These are phyloP conservation scores for Protomyces lactucae-debilis DNA, from an alignment of 1,139 yeast species.

Conservation along the genomic window DNA sequence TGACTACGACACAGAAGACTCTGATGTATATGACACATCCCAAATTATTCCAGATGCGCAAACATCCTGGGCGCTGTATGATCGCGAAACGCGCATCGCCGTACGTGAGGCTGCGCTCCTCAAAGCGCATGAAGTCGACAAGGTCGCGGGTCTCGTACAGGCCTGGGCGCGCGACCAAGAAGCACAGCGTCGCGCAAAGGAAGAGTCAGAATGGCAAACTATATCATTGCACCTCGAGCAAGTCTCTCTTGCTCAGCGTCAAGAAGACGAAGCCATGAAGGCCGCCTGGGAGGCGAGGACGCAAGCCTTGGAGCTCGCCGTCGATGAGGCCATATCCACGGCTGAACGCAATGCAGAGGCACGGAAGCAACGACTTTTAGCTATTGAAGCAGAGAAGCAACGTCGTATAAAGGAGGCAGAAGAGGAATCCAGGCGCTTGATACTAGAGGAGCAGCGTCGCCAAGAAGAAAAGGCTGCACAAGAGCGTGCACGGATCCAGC, in stretches of 20 bases:
- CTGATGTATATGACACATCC: slow-evolving; percentile 5
- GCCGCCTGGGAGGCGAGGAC: background rate
- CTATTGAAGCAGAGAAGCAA: background rate
- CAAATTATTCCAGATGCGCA: background rate
- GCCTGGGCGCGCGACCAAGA: background rate
- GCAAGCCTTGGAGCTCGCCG: background rate
- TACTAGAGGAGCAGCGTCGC: slow-evolving; percentile 24
- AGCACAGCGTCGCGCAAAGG: background rate
- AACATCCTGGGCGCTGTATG: slow-evolving; percentile 4
- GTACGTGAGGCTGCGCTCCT: slow-evolving; percentile 4
- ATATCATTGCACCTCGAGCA: background rate
- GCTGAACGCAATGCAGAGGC: slow-evolving; percentile 7
- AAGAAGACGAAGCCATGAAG: slow-evolving; percentile 4
- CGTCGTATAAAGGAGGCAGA: slow-evolving; percentile 5
- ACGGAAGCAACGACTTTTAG: slow-evolving; percentile 1
- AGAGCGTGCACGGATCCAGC: slow-evolving; percentile 4
- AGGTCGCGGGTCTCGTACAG: background rate
- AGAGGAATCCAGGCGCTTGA: slow-evolving; percentile 1
- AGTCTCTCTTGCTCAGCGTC: slow-evolving; percentile 1
- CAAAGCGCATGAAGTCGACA: slow-evolving; percentile 5
- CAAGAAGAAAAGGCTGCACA: background rate
- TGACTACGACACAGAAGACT: slow-evolving; percentile 18
- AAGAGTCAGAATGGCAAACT: background rate
- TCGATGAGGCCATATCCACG: background rate
- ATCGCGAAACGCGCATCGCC: slow-evolving; percentile 7